Evolutionary conservation across 139 green algal species (phyloP).

Genomic region (Diplosphaera chodatii): DNA sequence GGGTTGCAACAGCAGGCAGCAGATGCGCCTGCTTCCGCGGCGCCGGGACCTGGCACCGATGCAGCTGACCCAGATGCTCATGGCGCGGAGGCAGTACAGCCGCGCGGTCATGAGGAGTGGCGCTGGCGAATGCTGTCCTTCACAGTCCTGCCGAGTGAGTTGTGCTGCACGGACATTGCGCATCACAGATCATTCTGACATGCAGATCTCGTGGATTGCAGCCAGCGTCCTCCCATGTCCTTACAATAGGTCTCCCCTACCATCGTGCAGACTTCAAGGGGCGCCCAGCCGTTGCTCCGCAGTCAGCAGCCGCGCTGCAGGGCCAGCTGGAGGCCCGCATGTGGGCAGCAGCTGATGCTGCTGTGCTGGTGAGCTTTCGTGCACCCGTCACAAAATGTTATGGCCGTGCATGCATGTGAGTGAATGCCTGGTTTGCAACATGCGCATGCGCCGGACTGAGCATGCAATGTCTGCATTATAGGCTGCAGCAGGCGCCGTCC

Average conservation of each 20-base stretch:
- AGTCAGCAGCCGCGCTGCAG: background rate
- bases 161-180: too few species aligned
- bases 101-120: background rate
- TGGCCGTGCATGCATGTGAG: too few species aligned
- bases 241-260: too few species aligned
- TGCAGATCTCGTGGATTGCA: too few species aligned
- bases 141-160: background rate
- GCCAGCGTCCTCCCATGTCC: too few species aligned
- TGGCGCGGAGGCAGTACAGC: background rate
- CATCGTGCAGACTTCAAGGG: background rate
- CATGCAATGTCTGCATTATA: too few species aligned
- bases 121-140: background rate
- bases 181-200: too few species aligned
- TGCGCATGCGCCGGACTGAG: too few species aligned
- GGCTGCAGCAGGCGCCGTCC: background rate
- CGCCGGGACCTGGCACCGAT: too few species aligned
- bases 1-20: background rate
- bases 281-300: background rate
- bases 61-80: too few species aligned
- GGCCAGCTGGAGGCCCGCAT: background rate
- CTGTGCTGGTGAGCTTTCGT: background rate
- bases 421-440: too few species aligned
- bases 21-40: background rate
- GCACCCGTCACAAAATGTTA: too few species aligned
- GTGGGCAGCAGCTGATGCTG: background rate